A percentile compares a stretch with the other conserved stretches of the same genome.
Evolutionary conservation across 83 land plant genomes (phyloP).

Genomic region (Larix sibirica): DNA sequence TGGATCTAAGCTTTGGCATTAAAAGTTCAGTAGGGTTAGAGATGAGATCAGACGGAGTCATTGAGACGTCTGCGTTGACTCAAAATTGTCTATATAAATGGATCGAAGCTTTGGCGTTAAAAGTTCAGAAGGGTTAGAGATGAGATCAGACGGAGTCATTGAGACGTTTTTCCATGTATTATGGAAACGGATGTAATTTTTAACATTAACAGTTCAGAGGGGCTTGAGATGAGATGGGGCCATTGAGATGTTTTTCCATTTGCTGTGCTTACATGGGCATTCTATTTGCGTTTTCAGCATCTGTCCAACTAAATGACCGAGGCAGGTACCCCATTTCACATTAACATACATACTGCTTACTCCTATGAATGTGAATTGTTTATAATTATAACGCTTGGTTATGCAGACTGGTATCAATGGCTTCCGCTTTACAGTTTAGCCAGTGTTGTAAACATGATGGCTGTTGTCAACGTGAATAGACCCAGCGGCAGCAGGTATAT

Average conservation of each 20-base stretch:
- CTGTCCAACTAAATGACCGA: conserved; percentile 55
- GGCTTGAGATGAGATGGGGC: neutral
- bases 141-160: too few species aligned
- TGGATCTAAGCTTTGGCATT: too few species aligned
- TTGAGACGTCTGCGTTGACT: too few species aligned
- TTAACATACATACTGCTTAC: neutral
- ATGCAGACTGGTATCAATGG: conserved; percentile 68
- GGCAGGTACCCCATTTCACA: conserved; percentile 38
- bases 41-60: too few species aligned
- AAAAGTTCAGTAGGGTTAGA: too few species aligned
- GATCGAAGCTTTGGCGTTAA: too few species aligned
- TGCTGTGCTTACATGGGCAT: conserved; percentile 46
- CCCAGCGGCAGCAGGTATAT: neutral
- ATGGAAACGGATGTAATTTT: too few species aligned
- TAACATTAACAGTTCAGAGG: too few species aligned
- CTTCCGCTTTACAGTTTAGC: conserved; percentile 55
- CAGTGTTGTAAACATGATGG: conserved; percentile 36
- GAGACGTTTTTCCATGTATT: too few species aligned
- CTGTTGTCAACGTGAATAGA: neutral
- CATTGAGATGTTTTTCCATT: neutral
- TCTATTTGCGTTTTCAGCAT: conserved; percentile 51
- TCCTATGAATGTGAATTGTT: neutral
- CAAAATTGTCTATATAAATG: too few species aligned
- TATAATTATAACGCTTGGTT: neutral
- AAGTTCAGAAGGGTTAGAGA: too few species aligned